Evolutionary conservation across 2,329 filamentous ascomycete genomes (phyloP).

Genomic region (Chrysoporthe austroafricana): DNA sequence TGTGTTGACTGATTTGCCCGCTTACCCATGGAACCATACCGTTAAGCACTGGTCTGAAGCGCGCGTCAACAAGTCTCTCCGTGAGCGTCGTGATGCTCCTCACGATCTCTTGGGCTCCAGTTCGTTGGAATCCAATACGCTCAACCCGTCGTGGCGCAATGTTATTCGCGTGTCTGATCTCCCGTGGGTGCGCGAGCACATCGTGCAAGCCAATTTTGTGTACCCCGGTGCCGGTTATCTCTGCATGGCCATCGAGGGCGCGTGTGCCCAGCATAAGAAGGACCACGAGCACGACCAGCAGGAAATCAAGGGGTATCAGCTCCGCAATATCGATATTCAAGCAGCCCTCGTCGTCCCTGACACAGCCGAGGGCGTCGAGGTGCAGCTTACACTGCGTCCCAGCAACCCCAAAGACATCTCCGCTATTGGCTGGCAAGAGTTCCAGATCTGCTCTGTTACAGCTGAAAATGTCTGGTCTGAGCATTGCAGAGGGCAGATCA

Average conservation of each 20-base stretch:
- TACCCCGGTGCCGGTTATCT: constrained; percentile 13
- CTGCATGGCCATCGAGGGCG: constrained; percentile 23
- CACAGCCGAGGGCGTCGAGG: constrained; percentile 5
- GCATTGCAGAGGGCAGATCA: constrained; percentile 3
- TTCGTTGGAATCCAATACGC: constrained; percentile 36
- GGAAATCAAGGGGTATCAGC: neutral
- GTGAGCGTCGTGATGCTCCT: constrained; percentile 39
- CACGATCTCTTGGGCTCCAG: constrained; percentile 45
- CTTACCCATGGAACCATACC: constrained; percentile 52
- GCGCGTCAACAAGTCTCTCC: constrained; percentile 39
- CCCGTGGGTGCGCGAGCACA: constrained; percentile 18
- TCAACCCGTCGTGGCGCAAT: constrained; percentile 40
- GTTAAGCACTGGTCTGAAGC: constrained; percentile 45
- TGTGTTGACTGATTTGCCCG: constrained; percentile 41
- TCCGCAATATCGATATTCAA: constrained; percentile 9
- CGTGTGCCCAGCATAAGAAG: neutral
- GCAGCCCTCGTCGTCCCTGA: constrained; percentile 11
- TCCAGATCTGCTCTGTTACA: constrained; percentile 1
- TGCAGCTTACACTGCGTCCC: neutral
- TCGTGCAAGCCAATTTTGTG: constrained; percentile 2
- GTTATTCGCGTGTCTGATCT: constrained; percentile 33
- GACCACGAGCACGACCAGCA: neutral
- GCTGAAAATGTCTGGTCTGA: neutral
- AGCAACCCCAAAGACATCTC: neutral
- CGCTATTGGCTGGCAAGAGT: constrained; percentile 3